phyloP scores from a whole-genome alignment of 2,329 filamentous ascomycete genomes.

The Claviceps sp. region DNA sequence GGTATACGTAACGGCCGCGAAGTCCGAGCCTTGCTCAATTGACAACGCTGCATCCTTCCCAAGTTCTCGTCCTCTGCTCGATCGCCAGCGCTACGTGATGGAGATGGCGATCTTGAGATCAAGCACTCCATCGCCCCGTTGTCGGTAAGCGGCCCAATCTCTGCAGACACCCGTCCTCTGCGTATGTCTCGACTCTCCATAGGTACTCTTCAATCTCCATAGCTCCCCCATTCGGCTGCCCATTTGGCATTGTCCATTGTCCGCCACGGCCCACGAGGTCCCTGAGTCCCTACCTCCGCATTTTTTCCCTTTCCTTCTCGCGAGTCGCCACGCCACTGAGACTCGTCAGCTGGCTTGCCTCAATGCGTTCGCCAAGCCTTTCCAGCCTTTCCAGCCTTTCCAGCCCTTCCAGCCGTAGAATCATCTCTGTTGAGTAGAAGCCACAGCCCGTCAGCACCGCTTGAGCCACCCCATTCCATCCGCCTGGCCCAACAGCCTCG shows the following conservation, averaged over 20 bases:
- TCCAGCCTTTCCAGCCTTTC: too few species aligned
- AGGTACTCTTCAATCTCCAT: too few species aligned
- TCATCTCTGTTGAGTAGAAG: too few species aligned
- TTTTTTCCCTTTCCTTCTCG: not conserved
- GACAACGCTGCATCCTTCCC: not conserved
- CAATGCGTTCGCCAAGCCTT: too few species aligned
- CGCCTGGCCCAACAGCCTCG: too few species aligned
- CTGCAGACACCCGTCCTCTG: not conserved
- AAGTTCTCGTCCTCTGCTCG: not conserved
- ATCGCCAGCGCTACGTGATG: conserved; percentile 3
- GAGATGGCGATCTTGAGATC: conserved; percentile 5
- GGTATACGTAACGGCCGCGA: not conserved
- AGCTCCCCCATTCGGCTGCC: not conserved
- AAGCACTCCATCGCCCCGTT: not conserved
- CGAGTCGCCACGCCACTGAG: too few species aligned
- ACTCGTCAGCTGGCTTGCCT: too few species aligned
- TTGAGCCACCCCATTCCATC: too few species aligned
- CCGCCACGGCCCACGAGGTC: not conserved
- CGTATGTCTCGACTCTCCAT: not conserved
- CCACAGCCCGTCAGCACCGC: too few species aligned
- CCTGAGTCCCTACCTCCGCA: too few species aligned
- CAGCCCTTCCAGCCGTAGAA: too few species aligned
- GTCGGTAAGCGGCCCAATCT: not conserved
- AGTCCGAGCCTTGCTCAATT: not conserved
- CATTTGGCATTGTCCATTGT: not conserved